A percentile compares a stretch with the other conserved stretches of the same genome.
phyloP scores from a whole-genome alignment of 495 filamentous ascomycete species.

The Talaromyces proteolyticus region DNA sequence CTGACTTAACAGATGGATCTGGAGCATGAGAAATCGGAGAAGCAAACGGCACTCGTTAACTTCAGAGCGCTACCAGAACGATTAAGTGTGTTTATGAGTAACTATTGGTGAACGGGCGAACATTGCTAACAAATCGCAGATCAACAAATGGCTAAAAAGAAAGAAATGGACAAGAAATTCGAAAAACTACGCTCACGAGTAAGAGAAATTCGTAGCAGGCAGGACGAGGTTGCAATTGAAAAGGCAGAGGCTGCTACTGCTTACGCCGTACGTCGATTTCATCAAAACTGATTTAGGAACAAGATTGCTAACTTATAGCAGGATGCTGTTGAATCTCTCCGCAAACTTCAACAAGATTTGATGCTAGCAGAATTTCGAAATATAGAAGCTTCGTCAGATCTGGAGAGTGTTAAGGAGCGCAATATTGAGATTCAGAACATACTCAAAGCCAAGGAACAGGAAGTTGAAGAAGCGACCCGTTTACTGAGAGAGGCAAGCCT shows the following conservation, averaged over 20 bases:
- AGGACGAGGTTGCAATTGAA: slow-evolving; percentile 52
- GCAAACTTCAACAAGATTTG: slow-evolving; percentile 52
- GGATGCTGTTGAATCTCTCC: slow-evolving; percentile 54
- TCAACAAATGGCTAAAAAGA: slow-evolving; percentile 45
- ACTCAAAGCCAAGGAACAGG: slow-evolving; percentile 39
- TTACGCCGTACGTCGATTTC: slow-evolving; percentile 48
- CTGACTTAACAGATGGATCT: slow-evolving; percentile 13
- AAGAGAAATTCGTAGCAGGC: slow-evolving; percentile 35
- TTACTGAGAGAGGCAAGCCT: slow-evolving; percentile 23
- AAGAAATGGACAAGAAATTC: slow-evolving; percentile 33
- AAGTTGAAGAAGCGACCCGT: slow-evolving; percentile 29
- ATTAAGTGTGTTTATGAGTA: slow-evolving; percentile 48
- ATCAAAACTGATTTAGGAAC: neutral
- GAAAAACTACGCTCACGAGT: slow-evolving; percentile 34
- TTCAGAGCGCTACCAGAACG: slow-evolving; percentile 63
- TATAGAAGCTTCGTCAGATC: slow-evolving; percentile 77
- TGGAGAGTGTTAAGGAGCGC: slow-evolving; percentile 54
- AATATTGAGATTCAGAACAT: slow-evolving; percentile 51
- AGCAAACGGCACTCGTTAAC: slow-evolving; percentile 55
- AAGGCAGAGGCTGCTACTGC: slow-evolving; percentile 59
- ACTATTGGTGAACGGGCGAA: neutral
- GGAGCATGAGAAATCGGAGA: slow-evolving; percentile 45
- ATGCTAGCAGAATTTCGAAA: slow-evolving; percentile 60
- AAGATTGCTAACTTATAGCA: slow-evolving; percentile 12
- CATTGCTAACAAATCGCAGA: too few species aligned